Base-by-base conservation (phyloP, 2,329 filamentous ascomycete genomes). In the Fusarium albosuccineum region DNA sequence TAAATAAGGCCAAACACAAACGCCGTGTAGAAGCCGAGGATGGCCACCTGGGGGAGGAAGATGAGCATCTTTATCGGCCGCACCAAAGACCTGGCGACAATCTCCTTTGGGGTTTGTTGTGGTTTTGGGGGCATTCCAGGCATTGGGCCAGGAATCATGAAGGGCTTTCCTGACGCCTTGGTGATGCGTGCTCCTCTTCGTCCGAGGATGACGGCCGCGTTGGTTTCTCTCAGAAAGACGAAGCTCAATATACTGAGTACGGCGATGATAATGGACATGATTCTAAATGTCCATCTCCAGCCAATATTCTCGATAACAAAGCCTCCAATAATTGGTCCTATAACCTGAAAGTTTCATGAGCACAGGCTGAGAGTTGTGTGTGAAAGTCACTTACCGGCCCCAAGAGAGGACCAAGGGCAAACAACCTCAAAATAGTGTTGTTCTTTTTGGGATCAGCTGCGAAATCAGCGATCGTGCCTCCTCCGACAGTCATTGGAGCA, bases 391-490 rank as follows among this genome's bases (percentile, higher is more conserved):
- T 29, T 45, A 81, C 80, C 0, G 87, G 86, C 0, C 86, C 86
- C 5, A 84, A 83, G 6, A 89, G 83, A 0, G 89, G 86, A 0
- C 87, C 84, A 77, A 89, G 82, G 3, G 85, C 85, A 73, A 90
- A 91, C 1, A 84, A 82, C 0, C 88, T 85, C 75, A 91, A 87
- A 3, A 88, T 88, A 5, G 83, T 83, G n/a, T 87, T 89, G 45
- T 89, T 81, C 64, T 87, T 74, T n/a, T 84, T 82, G 11, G 36
- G 36, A 0, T 87, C 80, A 0, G 82, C 77, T 78, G 82, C 90
- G 16, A 91, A 81, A 76, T 91, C 89, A 34, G 84, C 85, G 9
- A 91, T 73, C 0, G 90, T 88, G 22, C 88, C 89, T 9, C 87
- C 88, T 1, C 86, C 89, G 70, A 89, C 89, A 6, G 87, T 90